Base-by-base conservation (phyloP, 192 early-diverging fungal species). In the Coemansia sp. region DNA sequence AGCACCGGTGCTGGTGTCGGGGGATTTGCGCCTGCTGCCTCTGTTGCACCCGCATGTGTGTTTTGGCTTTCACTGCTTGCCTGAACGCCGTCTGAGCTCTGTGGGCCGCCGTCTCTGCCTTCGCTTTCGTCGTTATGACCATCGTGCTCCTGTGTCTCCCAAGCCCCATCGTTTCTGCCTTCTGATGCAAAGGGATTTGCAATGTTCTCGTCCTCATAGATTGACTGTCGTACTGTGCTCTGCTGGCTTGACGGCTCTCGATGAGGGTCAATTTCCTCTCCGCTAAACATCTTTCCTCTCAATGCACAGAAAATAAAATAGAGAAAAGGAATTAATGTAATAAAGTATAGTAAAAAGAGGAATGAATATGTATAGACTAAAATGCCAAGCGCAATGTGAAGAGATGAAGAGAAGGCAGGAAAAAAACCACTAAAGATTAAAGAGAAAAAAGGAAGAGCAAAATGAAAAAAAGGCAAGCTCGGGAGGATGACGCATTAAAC, bases 201-300 rank as follows among this genome's bases (percentile, higher is more conserved):
- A 64, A 52, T 4, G 46, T 49, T 37, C 8, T 37, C 66, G 60
- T 58, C 66, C 8, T 62, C 56, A 59, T 76, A 76, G 8, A 71
- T 39, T 19, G 74, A 59, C 36, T 70, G 63, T 8, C 43, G 61
- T 41, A 55, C 40, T 32, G 41, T 54, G 60, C 39, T 49, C 10
- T 62, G 22, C 39, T 47, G 61, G 60, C 40, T 65, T 21, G 36
- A 10, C 13, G 21, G 45, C 51, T 63, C 69, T 43, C 78, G 78
- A 80, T 75, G 66, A 52, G 78, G 78, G 63, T 72, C 72, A 62
- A 72, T 66, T 60, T 80, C 77, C 9, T 80, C 78, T 37, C 57
- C 57, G 16, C 39, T 59, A 59, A 59, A 59, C 57, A 59, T 59
- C 39, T 40, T 40, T 9, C 39, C 32, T n/a, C n/a, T 47, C 12